Percentiles rank a stretch among this genome's conserved stretches.
Conservation (phyloP, 768 basidiomycete genomes). For the Serendipita indica region DNA sequence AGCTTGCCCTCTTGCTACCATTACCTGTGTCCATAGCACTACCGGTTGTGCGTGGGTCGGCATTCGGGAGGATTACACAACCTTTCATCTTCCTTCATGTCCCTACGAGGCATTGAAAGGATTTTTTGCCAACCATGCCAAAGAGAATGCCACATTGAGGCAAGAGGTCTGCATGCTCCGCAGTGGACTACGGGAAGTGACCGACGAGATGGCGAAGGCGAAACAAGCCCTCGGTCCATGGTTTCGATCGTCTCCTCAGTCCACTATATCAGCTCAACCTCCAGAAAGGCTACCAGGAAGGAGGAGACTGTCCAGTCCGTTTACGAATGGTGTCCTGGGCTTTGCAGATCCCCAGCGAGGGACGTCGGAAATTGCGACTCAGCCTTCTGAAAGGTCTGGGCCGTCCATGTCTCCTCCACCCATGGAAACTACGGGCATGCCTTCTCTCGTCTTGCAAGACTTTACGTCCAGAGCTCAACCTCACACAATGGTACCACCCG, state of each 20-base stretch:
- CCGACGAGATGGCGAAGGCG: conserved; percentile 41
- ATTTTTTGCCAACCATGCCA: conserved; percentile 34
- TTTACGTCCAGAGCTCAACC: conserved; percentile 9
- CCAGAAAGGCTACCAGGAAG: neutral
- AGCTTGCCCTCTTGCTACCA: conserved; percentile 26
- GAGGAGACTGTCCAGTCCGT: conserved; percentile 1
- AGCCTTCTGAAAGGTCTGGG: neutral
- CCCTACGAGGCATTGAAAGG: conserved; percentile 48
- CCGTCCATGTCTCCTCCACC: conserved; percentile 13
- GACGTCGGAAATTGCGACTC: neutral
- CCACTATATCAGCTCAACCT: neutral
- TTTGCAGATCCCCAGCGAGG: neutral
- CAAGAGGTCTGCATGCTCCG: conserved; percentile 54
- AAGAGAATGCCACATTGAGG: conserved; percentile 15
- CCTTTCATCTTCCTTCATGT: conserved; percentile 31
- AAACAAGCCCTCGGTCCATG: conserved; percentile 52
- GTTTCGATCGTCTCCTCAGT: conserved; percentile 23
- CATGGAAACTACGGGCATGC: too few relatives aligned
- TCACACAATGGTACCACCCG: conserved; percentile 24
- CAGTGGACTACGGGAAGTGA: conserved; percentile 33
- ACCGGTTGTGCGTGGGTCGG: conserved; percentile 45
- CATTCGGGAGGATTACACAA: conserved; percentile 23
- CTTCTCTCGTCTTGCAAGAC: conserved; percentile 13
- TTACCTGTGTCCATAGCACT: conserved; percentile 32
- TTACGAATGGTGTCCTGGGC: neutral